Percentiles rank a stretch among this genome's conserved stretches.
Conservation (phyloP, 352 stramenopile species). For the Phytophthora crassamura region DNA sequence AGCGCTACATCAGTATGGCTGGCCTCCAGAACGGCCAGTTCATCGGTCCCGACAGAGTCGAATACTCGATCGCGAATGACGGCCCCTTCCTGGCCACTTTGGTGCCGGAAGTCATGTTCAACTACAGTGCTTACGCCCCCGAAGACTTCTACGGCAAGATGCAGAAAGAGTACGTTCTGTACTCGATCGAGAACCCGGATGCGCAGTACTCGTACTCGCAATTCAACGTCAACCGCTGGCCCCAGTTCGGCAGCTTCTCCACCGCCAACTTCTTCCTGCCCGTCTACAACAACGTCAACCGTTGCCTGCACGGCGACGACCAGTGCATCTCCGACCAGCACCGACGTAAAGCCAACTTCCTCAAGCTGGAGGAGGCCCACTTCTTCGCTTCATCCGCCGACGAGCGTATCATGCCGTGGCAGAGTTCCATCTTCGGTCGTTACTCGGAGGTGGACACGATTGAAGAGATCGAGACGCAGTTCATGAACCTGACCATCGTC, state of each 20-base stretch:
- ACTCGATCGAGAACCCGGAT: slow-evolving; percentile 32
- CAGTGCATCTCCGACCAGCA: slow-evolving; percentile 30
- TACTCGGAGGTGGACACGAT: too few species aligned
- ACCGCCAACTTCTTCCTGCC: slow-evolving; percentile 41
- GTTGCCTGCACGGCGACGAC: slow-evolving; percentile 13
- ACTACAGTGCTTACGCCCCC: slow-evolving; percentile 21
- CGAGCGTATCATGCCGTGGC: too few species aligned
- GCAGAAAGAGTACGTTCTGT: slow-evolving; percentile 43
- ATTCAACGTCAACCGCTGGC: slow-evolving; percentile 39
- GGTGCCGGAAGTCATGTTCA: slow-evolving; percentile 36
- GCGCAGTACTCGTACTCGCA: slow-evolving; percentile 37
- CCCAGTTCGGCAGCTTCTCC: slow-evolving; percentile 17
- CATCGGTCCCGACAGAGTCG: slow-evolving; percentile 39
- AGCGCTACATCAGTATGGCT: slow-evolving; percentile 46
- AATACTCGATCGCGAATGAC: slow-evolving; percentile 15
- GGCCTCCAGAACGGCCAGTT: slow-evolving; percentile 55
- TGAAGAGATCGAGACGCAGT: slow-evolving; percentile 41
- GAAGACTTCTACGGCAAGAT: slow-evolving; percentile 36
- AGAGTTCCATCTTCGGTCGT: too few species aligned
- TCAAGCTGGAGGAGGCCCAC: slow-evolving; percentile 36
- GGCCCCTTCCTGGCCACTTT: slow-evolving; percentile 4
- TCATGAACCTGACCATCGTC: slow-evolving; percentile 38
- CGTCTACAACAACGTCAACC: slow-evolving; percentile 43
- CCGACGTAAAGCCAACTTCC: slow-evolving; percentile 48
- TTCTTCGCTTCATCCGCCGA: too few species aligned